phyloP scores from a whole-genome alignment of 75 land plant species.

The Cupressus sempervirens region DNA sequence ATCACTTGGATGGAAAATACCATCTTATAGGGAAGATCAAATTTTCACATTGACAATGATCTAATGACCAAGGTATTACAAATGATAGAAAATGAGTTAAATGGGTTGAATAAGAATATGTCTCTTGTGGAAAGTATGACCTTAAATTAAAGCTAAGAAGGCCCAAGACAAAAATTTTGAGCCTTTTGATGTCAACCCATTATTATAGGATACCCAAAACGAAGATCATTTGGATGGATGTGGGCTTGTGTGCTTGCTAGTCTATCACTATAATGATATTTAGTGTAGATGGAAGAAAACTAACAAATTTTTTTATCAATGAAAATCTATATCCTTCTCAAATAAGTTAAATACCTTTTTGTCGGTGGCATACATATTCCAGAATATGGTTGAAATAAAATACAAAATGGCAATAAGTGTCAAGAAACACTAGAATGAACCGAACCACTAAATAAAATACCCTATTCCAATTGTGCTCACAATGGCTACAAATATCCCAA shows the following conservation, averaged over 20 bases:
- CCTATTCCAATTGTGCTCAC: constrained; percentile 96
- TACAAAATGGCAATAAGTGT: constrained; percentile 52
- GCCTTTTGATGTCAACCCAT: background rate
- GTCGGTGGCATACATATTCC: no score
- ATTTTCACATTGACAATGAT: no score
- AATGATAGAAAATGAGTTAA: no score
- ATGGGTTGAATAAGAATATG: no score
- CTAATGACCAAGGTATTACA: no score
- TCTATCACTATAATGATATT: background rate
- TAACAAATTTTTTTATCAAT: background rate
- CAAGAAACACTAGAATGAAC: constrained; percentile 88
- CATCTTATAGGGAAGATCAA: no score
- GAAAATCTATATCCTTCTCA: background rate
- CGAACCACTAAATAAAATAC: constrained; percentile 87
- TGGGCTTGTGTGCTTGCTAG: background rate
- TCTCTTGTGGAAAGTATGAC: no score
- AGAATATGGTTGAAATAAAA: no score
- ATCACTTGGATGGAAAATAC: no score
- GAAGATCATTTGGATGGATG: background rate
- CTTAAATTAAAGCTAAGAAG: no score
- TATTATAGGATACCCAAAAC: background rate
- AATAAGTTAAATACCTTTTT: no score
- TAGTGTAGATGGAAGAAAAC: background rate
- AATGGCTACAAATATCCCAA: constrained; percentile 85
- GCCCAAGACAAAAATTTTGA: background rate